Evolutionary conservation across 495 filamentous ascomycete genomes (phyloP).

Genomic region (Parathielavia hyrcaniae): DNA sequence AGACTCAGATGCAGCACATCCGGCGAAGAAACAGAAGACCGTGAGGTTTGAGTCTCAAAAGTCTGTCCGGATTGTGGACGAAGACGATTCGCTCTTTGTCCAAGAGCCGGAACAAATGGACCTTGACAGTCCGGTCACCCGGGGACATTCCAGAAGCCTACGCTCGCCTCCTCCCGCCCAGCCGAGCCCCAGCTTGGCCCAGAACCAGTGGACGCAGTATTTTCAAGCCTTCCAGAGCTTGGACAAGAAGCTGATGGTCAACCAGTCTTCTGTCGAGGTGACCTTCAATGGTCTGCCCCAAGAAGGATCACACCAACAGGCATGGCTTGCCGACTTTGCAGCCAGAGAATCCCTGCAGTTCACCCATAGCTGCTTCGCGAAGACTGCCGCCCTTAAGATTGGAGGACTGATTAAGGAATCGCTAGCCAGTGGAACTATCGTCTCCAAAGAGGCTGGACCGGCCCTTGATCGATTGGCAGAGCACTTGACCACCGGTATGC

Average conservation of each 20-base stretch:
- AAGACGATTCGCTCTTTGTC: conserved; percentile 17
- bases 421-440: conserved; percentile 22
- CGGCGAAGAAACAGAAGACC: conserved; percentile 33
- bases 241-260: conserved; percentile 29
- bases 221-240: conserved; percentile 19
- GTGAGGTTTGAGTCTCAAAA: conserved; percentile 30
- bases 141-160: background rate
- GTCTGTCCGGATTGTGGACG: conserved; percentile 38
- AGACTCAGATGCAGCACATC: background rate
- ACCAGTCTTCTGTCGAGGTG: conserved; percentile 22
- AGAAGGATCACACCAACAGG: conserved; percentile 12
- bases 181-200: background rate
- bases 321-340: conserved; percentile 37
- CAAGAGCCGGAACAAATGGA: conserved; percentile 29
- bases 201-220: too few relatives aligned
- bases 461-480: conserved; percentile 28
- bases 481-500: conserved; percentile 28
- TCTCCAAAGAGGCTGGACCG: conserved; percentile 14
- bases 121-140: conserved; percentile 4
- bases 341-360: conserved; percentile 31
- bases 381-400: conserved; percentile 20
- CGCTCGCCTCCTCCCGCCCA: conserved; percentile 18
- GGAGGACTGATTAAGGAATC: conserved; percentile 1
- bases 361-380: conserved; percentile 28
- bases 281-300: conserved; percentile 32